phyloP scores from a whole-genome alignment of 805 yeast species.

The Sugiyamaella qingdaonensis region DNA sequence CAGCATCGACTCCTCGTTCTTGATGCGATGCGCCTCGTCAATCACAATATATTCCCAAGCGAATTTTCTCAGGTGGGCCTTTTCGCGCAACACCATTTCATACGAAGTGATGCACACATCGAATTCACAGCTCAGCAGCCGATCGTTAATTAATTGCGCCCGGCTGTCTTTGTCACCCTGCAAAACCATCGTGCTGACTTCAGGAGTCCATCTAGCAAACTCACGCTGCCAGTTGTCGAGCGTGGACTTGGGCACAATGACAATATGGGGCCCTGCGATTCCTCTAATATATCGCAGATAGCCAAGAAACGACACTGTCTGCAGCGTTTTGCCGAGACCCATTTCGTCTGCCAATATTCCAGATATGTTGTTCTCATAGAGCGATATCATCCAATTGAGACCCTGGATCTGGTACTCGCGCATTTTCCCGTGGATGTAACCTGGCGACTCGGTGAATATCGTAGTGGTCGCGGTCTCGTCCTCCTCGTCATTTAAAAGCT shows the following conservation, averaged over 20 bases:
- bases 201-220: constrained; percentile 94
- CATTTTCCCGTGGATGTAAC: constrained; percentile 65
- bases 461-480: constrained; percentile 48
- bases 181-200: constrained; percentile 75
- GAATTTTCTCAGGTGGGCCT: constrained; percentile 69
- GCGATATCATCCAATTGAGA: constrained; percentile 85
- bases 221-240: constrained; percentile 96
- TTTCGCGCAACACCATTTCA: constrained; percentile 91
- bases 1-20: constrained; percentile 86
- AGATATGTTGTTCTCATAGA: constrained; percentile 81
- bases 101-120: constrained; percentile 89
- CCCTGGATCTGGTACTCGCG: constrained; percentile 95
- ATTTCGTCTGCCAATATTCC: constrained; percentile 97
- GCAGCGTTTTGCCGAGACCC: constrained; percentile 96
- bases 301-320: constrained; percentile 89
- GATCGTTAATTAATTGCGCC: constrained; percentile 50
- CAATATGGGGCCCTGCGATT: constrained; percentile 84
- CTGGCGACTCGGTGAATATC: constrained; percentile 82
- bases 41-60: constrained; percentile 92
- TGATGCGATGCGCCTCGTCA: constrained; percentile 96
- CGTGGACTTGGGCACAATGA: constrained; percentile 93
- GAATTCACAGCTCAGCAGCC: constrained; percentile 67
- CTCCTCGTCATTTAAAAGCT: constrained; percentile 77
- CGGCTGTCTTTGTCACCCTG: constrained; percentile 91
- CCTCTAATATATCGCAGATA: constrained; percentile 73